Evolutionary conservation across 805 yeast genomes (phyloP).

Genomic region (Scheffersomyces coipomensis): DNA sequence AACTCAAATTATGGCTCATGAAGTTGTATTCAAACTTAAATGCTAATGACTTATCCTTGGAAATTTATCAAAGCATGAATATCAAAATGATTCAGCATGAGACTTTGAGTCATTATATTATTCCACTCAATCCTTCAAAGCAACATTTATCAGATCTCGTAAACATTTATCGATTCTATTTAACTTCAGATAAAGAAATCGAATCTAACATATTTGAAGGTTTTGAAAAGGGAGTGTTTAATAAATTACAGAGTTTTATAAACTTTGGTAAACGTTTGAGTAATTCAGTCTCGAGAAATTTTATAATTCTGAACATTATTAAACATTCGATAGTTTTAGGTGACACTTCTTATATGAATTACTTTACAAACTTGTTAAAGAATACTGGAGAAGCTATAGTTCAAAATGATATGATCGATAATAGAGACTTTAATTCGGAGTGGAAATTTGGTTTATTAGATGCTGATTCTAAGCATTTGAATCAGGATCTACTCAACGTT

Average conservation of each 20-base stretch:
- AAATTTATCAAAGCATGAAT: constrained; percentile 52
- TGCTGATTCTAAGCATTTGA: constrained; percentile 12
- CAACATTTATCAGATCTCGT: constrained; percentile 32
- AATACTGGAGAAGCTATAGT: constrained; percentile 11
- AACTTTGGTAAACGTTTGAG: constrained; percentile 54
- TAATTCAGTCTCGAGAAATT: constrained; percentile 48
- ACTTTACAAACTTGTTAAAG: constrained; percentile 20
- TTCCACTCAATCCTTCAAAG: constrained; percentile 45
- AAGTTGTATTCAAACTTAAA: constrained; percentile 61
- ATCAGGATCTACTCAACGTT: constrained; percentile 13
- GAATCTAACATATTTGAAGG: constrained; percentile 49
- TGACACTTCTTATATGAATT: constrained; percentile 26
- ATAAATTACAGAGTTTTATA: constrained; percentile 66
- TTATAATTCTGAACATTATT: constrained; percentile 30
- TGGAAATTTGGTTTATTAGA: constrained; percentile 46
- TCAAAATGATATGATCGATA: constrained; percentile 36
- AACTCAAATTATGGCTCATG: constrained; percentile 68
- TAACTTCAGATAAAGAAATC: constrained; percentile 52
- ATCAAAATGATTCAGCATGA: constrained; percentile 79
- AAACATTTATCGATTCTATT: constrained; percentile 47
- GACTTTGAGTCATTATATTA: constrained; percentile 49
- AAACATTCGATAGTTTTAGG: constrained; percentile 31
- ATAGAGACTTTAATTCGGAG: constrained; percentile 56
- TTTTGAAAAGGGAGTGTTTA: constrained; percentile 57
- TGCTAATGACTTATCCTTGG: constrained; percentile 45